These are phyloP conservation scores for Fragaria vesca DNA, from an alignment of 306 rosid genomes.

Conservation along the genomic window DNA sequence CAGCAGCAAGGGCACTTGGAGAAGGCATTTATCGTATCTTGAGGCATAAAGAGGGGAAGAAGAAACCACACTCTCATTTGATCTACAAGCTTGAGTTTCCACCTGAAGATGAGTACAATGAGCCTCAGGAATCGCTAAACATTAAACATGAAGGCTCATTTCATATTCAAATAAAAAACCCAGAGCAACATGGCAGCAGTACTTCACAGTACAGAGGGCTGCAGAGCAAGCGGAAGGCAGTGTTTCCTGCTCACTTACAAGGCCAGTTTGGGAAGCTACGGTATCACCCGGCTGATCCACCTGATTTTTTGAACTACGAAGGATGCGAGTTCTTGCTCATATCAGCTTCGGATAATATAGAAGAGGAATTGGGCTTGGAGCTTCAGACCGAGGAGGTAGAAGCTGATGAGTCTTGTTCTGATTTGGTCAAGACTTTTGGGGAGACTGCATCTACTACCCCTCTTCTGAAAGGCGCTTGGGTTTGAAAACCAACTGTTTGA, in stretches of 20 bases:
- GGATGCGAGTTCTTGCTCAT: constrained; percentile 67
- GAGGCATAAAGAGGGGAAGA: constrained; percentile 35
- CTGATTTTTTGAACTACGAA: constrained; percentile 55
- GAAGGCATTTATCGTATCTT: constrained; percentile 59
- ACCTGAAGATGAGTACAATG: constrained; percentile 23
- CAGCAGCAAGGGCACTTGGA: constrained; percentile 47
- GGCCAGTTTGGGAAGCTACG: constrained; percentile 35
- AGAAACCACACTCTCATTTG: constrained; percentile 49
- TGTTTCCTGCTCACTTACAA: constrained; percentile 58
- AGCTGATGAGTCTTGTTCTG: constrained; percentile 36
- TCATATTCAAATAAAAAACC: constrained; percentile 58
- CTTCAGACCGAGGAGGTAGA: constrained; percentile 30
- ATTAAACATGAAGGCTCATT: constrained; percentile 50
- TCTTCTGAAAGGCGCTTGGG: constrained; percentile 56
- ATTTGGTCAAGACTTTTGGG: constrained; percentile 56
- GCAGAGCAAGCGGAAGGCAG: constrained; percentile 45
- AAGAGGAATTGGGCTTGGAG: constrained; percentile 54
- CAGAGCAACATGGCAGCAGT: constrained; percentile 26
- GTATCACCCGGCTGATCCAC: constrained; percentile 41
- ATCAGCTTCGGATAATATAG: constrained; percentile 49
- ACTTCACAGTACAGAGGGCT: constrained; percentile 24
- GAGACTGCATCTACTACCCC: constrained; percentile 35
- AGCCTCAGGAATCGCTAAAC: constrained; percentile 52
- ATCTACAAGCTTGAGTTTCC: constrained; percentile 62
- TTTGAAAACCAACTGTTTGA: constrained; percentile 13